Evolutionary conservation across 768 basidiomycete genomes (phyloP).

Genomic region (Boletus speciosus): DNA sequence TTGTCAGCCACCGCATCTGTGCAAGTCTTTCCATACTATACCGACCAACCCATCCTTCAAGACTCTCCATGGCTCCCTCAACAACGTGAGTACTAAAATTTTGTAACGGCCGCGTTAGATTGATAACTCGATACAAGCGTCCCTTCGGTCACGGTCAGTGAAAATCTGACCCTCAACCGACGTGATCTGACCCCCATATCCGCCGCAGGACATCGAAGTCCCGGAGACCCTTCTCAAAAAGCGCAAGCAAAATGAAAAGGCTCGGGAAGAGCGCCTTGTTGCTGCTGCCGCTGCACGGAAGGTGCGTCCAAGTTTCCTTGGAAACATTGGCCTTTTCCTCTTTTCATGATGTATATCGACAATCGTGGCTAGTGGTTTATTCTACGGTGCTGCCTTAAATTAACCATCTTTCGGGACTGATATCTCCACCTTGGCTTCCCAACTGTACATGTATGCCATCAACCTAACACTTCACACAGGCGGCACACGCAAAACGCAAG

Average conservation of each 20-base stretch:
- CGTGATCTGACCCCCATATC: conserved; percentile 10
- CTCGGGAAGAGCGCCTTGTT: conserved; percentile 86
- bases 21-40: conserved; percentile 16
- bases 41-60: conserved; percentile 37
- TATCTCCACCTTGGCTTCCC: conserved; percentile 1
- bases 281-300: conserved; percentile 84
- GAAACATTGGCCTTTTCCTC: conserved; percentile 15
- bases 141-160: conserved; percentile 46
- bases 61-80: conserved; percentile 44
- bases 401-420: conserved; percentile 86
- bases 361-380: conserved; percentile 65
- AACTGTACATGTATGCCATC: conserved; percentile 3
- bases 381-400: conserved; percentile 74
- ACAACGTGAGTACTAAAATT: conserved; percentile 45
- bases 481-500: conserved; percentile 86
- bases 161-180: not conserved
- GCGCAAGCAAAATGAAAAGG: conserved; percentile 97
- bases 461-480: conserved; percentile 44
- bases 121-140: conserved; percentile 31
- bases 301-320: conserved; percentile 47
- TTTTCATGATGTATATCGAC: conserved; percentile 79
- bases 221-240: conserved; percentile 99
- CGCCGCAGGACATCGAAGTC: conserved; percentile 80
- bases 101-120: not conserved
- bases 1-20: conserved; percentile 36